These are phyloP conservation scores for Emergomyces pasteurianus DNA, from an alignment of 2,329 filamentous ascomycete species.

Conservation along the genomic window DNA sequence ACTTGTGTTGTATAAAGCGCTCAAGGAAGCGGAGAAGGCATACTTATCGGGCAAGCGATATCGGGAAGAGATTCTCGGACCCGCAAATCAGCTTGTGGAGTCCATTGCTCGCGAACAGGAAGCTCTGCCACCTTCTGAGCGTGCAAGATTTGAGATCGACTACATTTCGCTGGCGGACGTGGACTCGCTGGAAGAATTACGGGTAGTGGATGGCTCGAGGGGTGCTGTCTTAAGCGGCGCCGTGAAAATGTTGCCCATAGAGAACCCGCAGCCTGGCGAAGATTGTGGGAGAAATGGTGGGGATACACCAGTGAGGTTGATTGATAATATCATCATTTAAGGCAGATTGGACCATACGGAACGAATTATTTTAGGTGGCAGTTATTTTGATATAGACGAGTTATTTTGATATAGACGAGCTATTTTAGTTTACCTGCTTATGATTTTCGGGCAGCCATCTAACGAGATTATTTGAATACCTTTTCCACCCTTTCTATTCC, in stretches of 20 bases:
- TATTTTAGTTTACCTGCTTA: background rate
- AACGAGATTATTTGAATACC: background rate
- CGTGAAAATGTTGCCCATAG: conserved; percentile 75
- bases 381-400: background rate
- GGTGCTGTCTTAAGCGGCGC: conserved; percentile 85
- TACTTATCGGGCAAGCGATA: conserved; percentile 46
- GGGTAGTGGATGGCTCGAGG: conserved; percentile 52
- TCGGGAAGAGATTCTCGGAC: conserved; percentile 57
- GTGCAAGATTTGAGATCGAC: conserved; percentile 70
- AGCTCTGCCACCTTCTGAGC: conserved; percentile 44
- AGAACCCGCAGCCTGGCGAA: conserved; percentile 57
- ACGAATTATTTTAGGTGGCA: background rate
- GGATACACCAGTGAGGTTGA: conserved; percentile 68
- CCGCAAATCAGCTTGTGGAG: conserved; percentile 51
- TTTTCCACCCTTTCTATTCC: background rate
- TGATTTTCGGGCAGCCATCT: background rate
- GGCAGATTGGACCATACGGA: conserved; percentile 11
- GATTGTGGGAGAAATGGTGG: conserved; percentile 58
- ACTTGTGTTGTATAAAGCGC: conserved; percentile 56
- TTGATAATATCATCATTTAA: conserved; percentile 78
- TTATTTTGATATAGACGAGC: background rate
- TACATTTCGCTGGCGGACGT: conserved; percentile 88
- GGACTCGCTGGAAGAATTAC: conserved; percentile 67
- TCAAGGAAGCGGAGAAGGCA: conserved; percentile 57
- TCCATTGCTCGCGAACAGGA: conserved; percentile 49